phyloP scores from a whole-genome alignment of 2,329 filamentous ascomycete genomes.

The Diplodia mutila region DNA sequence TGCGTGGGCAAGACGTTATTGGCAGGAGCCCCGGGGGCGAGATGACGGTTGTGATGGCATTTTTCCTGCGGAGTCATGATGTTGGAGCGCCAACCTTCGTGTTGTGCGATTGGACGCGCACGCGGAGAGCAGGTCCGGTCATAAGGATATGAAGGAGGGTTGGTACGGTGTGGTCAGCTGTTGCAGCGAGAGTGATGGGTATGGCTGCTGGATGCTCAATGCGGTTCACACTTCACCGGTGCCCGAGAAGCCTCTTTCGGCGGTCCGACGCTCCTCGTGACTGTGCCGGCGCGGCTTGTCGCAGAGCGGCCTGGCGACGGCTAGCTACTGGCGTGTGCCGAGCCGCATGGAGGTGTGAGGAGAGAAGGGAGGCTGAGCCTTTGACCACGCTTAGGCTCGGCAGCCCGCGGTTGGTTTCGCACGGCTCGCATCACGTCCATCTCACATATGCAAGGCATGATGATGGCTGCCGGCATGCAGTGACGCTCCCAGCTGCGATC shows the following conservation, averaged over 20 bases:
- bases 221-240: neutral
- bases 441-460: conserved; percentile 17
- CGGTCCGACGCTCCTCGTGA: conserved; percentile 7
- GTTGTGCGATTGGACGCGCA: neutral
- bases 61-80: neutral
- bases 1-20: neutral
- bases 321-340: neutral
- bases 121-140: too few relatives aligned
- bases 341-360: neutral
- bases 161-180: neutral
- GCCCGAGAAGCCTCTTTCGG: neutral
- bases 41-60: neutral
- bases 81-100: neutral
- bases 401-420: conserved; percentile 1
- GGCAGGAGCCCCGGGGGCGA: neutral
- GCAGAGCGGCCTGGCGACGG: too few relatives aligned
- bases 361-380: neutral
- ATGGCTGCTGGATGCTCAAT: conserved; percentile 3
- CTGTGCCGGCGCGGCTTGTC: neutral
- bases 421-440: conserved; percentile 10
- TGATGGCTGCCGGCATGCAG: neutral
- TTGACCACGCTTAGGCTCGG: conserved; percentile 11
- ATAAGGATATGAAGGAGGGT: neutral
- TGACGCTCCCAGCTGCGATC: neutral
- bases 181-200: neutral